Evolutionary conservation across 2,329 filamentous ascomycete species (phyloP).

Genomic region (Xylariaceae sp.): DNA sequence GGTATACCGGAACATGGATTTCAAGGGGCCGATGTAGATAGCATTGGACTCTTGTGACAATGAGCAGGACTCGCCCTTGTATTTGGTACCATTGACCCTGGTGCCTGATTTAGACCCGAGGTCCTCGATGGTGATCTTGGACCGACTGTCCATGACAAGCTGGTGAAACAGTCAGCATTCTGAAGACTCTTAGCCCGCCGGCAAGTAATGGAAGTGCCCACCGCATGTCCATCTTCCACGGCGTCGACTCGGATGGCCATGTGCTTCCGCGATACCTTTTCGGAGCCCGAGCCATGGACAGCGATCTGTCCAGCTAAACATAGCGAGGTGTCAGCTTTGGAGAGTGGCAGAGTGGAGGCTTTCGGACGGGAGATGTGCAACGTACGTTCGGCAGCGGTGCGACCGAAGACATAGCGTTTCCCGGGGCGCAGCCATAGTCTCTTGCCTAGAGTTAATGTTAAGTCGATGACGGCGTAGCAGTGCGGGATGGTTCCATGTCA

Average conservation of each 20-base stretch:
- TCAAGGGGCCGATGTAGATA: constrained; percentile 69
- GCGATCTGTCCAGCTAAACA: constrained; percentile 58
- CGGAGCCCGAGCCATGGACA: constrained; percentile 59
- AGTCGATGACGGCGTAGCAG: constrained; percentile 2
- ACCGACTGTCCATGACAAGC: constrained; percentile 56
- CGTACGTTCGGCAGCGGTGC: constrained; percentile 65
- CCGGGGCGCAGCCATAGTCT: constrained; percentile 82
- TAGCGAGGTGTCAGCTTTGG: constrained; percentile 2
- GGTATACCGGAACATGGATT: constrained; percentile 55
- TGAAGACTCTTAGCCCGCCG: no score
- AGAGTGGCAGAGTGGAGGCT: not conserved
- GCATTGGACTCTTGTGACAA: constrained; percentile 57
- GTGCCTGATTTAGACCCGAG: constrained; percentile 83
- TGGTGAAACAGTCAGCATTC: no score
- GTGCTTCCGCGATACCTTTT: constrained; percentile 85
- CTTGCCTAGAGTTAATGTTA: constrained; percentile 47
- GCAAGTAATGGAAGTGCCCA: constrained; percentile 35
- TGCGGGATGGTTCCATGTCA: not conserved
- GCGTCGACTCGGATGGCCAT: constrained; percentile 68
- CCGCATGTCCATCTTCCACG: constrained; percentile 64
- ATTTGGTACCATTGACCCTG: constrained; percentile 65
- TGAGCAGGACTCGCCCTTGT: constrained; percentile 58
- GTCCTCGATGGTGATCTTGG: constrained; percentile 71
- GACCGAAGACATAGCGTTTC: constrained; percentile 79
- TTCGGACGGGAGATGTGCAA: not conserved